These are phyloP conservation scores for Huntiella decipiens DNA, from an alignment of 2,329 filamentous ascomycete species.

Conservation along the genomic window DNA sequence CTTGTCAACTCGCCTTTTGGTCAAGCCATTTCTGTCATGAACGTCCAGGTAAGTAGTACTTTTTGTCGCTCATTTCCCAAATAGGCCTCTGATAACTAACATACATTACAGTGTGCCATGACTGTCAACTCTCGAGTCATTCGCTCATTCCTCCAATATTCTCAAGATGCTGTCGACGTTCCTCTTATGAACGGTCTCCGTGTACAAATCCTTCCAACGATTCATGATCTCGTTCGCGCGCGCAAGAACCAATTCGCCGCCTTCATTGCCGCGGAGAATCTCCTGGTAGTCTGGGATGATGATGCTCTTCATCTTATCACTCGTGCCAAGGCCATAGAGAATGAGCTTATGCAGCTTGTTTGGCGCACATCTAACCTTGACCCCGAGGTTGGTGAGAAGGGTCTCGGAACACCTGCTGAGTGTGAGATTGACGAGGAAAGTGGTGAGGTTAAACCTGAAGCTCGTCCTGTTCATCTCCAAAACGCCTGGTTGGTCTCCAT, in stretches of 20 bases:
- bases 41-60: conserved; percentile 37
- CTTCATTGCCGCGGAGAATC: conserved; percentile 50
- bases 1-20: conserved; percentile 45
- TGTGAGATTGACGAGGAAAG: conserved; percentile 53
- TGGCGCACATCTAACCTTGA: conserved; percentile 43
- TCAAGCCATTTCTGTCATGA: conserved; percentile 45
- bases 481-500: conserved; percentile 51
- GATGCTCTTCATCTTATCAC: conserved; percentile 52
- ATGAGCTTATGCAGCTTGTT: conserved; percentile 58
- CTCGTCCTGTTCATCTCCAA: conserved; percentile 46
- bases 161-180: conserved; percentile 53
- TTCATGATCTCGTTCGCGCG: conserved; percentile 50
- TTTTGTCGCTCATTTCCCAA: background rate
- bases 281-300: conserved; percentile 69
- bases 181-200: conserved; percentile 59
- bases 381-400: conserved; percentile 27
- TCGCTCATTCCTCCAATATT: conserved; percentile 57
- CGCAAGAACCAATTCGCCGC: conserved; percentile 67
- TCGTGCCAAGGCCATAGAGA: conserved; percentile 53
- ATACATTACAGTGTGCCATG: conserved; percentile 45
- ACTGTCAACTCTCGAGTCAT: conserved; percentile 65
- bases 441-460: conserved; percentile 44
- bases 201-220: conserved; percentile 54
- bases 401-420: conserved; percentile 17
- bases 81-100: background rate